Percentiles rank a stretch among this genome's conserved stretches.
Conservation (phyloP, 306 rosid genomes). For the Trifolium pratense region DNA sequence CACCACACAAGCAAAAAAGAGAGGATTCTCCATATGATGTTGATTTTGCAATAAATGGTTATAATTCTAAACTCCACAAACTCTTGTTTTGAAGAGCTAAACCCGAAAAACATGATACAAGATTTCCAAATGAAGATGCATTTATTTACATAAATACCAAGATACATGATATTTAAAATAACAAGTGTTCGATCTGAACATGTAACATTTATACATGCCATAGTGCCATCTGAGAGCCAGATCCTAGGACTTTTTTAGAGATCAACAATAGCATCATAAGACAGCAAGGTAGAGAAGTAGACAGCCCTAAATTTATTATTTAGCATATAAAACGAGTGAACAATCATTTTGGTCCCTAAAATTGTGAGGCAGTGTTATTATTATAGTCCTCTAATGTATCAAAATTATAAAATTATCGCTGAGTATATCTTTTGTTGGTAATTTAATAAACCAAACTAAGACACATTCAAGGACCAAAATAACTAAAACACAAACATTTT, state of each 20-base stretch:
- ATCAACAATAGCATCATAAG: conserved; percentile 2
- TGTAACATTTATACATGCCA: conserved; percentile 3
- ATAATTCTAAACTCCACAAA: background rate
- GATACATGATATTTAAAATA: background rate
- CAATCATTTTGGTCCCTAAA: background rate
- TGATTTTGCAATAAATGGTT: background rate
- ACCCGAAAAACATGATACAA: background rate
- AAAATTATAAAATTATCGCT: no score
- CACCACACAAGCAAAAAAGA: background rate
- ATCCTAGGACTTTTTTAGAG: background rate
- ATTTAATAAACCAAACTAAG: no score
- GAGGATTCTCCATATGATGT: no score
- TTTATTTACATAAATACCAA: background rate
- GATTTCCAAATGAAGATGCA: background rate
- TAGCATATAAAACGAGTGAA: background rate
- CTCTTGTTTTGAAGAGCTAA: background rate
- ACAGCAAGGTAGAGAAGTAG: conserved; percentile 12
- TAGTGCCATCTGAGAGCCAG: conserved; percentile 1
- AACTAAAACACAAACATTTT: no score
- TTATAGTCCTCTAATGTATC: no score
- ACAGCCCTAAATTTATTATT: background rate
- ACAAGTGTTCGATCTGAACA: conserved; percentile 1
- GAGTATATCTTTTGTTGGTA: no score
- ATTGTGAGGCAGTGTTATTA: no score
- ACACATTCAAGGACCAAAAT: no score